Conservation (phyloP, 2,329 filamentous ascomycete genomes). For the Microcyclospora pomicola region DNA sequence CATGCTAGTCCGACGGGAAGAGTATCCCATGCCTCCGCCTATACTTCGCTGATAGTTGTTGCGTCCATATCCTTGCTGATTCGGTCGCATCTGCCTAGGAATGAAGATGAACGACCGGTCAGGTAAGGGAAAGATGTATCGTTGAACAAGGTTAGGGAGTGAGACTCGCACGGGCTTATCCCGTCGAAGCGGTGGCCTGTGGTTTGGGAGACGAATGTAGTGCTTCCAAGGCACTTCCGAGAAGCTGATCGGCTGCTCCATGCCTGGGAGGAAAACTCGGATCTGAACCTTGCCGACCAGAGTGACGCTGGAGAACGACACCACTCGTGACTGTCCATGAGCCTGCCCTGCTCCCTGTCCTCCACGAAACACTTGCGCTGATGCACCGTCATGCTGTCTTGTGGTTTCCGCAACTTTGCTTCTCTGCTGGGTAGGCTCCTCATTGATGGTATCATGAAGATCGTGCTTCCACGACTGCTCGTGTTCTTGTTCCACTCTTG, state of each 20-base stretch:
- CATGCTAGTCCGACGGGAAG: slow-evolving; percentile 65
- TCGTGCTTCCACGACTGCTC: slow-evolving; percentile 84
- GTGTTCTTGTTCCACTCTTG: slow-evolving; percentile 43
- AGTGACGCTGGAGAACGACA: slow-evolving; percentile 62
- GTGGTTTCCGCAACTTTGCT: slow-evolving; percentile 3
- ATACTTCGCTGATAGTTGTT: slow-evolving; percentile 60
- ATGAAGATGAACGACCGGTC: slow-evolving; percentile 98
- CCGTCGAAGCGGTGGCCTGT: slow-evolving; percentile 80
- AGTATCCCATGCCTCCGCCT: slow-evolving; percentile 47
- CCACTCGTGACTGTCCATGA: slow-evolving; percentile 9
- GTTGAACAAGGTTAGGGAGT: slow-evolving; percentile 61
- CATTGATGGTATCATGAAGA: slow-evolving; percentile 57
- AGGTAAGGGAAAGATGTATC: slow-evolving; percentile 80
- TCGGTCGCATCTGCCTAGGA: slow-evolving; percentile 79
- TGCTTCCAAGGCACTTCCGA: slow-evolving; percentile 69
- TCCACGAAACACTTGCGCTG: background rate
- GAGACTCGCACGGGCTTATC: slow-evolving; percentile 96
- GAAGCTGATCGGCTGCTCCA: slow-evolving; percentile 58
- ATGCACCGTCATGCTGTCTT: slow-evolving; percentile 4
- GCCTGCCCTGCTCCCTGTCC: background rate
- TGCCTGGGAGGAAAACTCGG: slow-evolving; percentile 63
- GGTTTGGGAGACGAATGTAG: slow-evolving; percentile 87
- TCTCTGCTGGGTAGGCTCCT: slow-evolving; percentile 13
- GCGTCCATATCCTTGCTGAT: slow-evolving; percentile 62
- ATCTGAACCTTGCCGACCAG: slow-evolving; percentile 75